phyloP scores from a whole-genome alignment of 116 monocot genomes.

The Thalassia testudinum region DNA sequence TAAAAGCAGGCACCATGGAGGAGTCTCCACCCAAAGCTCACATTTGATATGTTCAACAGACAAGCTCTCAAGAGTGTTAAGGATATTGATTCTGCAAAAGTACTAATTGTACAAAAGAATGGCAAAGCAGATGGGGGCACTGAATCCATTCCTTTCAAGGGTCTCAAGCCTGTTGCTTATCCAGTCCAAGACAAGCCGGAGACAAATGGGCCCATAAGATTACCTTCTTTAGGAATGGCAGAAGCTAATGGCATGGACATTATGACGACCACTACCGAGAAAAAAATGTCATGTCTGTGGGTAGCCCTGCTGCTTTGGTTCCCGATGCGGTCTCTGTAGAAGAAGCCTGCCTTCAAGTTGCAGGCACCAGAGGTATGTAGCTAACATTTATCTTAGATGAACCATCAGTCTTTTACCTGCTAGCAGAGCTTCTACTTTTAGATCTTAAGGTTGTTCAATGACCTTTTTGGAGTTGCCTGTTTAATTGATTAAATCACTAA shows the following conservation, averaged over 20 bases:
- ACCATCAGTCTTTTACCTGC: too few species aligned
- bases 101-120: slow-evolving; percentile 3
- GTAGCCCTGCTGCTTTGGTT: too few species aligned
- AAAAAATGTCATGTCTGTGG: neutral
- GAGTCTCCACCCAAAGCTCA: slow-evolving; percentile 22
- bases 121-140: slow-evolving; percentile 1
- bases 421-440: too few species aligned
- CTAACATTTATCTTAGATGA: too few species aligned
- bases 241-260: slow-evolving; percentile 5
- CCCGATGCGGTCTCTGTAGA: neutral
- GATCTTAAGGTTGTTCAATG: too few species aligned
- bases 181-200: slow-evolving; percentile 10
- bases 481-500: too few species aligned
- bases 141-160: slow-evolving; percentile 1
- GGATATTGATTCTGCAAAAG: slow-evolving; percentile 19
- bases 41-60: slow-evolving; percentile 28
- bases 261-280: neutral
- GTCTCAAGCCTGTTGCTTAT: neutral
- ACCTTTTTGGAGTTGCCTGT: too few species aligned
- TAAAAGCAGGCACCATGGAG: too few species aligned
- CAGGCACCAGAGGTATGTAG: slow-evolving; percentile 59
- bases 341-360: slow-evolving; percentile 36
- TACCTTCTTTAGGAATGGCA: slow-evolving; percentile 9
- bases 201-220: slow-evolving; percentile 8
- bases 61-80: slow-evolving; percentile 25